Evolutionary conservation across 345 rosid genomes (phyloP).

Genomic region (Hypericum perforatum): DNA sequence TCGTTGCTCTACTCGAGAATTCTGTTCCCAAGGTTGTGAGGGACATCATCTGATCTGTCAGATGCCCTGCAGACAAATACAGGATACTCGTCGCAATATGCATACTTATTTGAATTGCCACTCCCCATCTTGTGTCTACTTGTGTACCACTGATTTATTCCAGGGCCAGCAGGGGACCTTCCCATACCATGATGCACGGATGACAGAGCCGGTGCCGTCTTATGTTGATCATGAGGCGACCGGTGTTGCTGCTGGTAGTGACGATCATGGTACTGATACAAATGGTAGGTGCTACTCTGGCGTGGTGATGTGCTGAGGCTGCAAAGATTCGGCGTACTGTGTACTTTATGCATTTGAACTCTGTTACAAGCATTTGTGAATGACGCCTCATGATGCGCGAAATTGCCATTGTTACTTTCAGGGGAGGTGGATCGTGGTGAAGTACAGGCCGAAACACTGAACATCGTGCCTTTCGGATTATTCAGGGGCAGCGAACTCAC

Average conservation of each 20-base stretch:
- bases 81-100: conserved; percentile 23
- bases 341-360: conserved; percentile 48
- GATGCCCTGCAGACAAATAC: conserved; percentile 12
- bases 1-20: conserved; percentile 7
- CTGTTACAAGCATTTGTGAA: conserved; percentile 15
- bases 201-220: conserved; percentile 6
- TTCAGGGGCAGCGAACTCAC: conserved; percentile 21
- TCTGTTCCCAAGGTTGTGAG: conserved; percentile 36
- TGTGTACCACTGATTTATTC: conserved; percentile 12
- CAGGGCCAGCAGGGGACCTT: conserved; percentile 15
- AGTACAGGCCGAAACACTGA: conserved; percentile 50
- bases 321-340: conserved; percentile 59
- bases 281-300: conserved; percentile 13
- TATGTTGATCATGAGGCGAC: conserved; percentile 24
- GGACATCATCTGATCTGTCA: conserved; percentile 40
- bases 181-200: conserved; percentile 15
- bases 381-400: conserved; percentile 18
- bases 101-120: conserved; percentile 19
- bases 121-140: conserved; percentile 22
- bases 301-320: conserved; percentile 18
- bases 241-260: conserved; percentile 22
- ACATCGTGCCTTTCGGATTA: conserved; percentile 23
- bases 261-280: conserved; percentile 24
- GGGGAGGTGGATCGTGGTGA: conserved; percentile 59
- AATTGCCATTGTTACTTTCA: conserved; percentile 24